Percentiles rank a stretch among this genome's conserved stretches.
These are phyloP conservation scores for Tritrichomonas musculus DNA, from an alignment of 208 protist genomes.

Conservation along the genomic window DNA sequence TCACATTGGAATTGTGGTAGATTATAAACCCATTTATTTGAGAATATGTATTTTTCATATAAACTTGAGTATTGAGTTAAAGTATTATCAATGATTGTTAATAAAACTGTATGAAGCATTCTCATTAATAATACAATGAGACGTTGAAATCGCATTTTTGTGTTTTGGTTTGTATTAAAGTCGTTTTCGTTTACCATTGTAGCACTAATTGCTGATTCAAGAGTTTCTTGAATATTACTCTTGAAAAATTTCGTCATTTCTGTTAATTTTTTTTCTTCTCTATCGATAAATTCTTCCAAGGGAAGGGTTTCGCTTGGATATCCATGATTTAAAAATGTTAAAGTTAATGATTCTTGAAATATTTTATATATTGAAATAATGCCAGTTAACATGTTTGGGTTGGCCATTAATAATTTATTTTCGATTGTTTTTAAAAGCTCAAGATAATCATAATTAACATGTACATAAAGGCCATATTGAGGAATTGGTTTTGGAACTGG, in stretches of 20 bases:
- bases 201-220: not conserved
- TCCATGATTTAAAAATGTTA: not conserved
- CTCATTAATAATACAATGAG: not conserved
- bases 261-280: not conserved
- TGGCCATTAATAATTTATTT: not conserved
- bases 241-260: not conserved
- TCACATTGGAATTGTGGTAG: not conserved
- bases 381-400: not conserved
- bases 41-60: not conserved
- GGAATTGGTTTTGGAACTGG: not conserved
- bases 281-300: not conserved
- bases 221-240: not conserved
- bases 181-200: not conserved
- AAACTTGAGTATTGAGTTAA: not conserved
- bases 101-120: slow-evolving; percentile 28
- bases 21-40: not conserved
- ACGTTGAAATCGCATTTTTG: not conserved
- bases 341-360: not conserved
- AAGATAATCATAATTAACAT: not conserved
- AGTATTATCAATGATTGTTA: not conserved
- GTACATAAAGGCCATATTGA: not conserved
- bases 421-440: not conserved
- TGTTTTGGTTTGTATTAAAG: not conserved
- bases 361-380: not conserved
- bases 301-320: not conserved